A percentile compares a stretch with the other conserved stretches of the same genome.
Conservation (phyloP, 2,329 filamentous ascomycete species). For the Polychaeton citri region DNA sequence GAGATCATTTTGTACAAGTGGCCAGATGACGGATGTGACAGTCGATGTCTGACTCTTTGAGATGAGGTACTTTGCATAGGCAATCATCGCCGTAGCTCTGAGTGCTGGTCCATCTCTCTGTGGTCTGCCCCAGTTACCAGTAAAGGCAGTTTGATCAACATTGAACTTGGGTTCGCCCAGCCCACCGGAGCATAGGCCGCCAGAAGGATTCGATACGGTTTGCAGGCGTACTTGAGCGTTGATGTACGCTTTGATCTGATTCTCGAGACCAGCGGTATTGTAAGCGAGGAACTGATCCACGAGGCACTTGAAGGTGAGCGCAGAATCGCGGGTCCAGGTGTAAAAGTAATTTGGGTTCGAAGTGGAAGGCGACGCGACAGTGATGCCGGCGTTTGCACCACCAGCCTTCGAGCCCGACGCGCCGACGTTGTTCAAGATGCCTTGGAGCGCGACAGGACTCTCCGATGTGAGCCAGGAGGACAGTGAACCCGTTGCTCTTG, state of each 20-base stretch:
- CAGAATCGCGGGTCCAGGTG: conserved; percentile 66
- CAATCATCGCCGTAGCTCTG: conserved; percentile 58
- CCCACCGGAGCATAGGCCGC: conserved; percentile 36
- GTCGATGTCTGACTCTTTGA: conserved; percentile 20
- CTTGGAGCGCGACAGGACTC: conserved; percentile 35
- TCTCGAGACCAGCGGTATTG: conserved; percentile 41
- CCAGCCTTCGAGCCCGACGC: conserved; percentile 33
- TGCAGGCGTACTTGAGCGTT: conserved; percentile 53
- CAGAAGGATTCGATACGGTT: conserved; percentile 55
- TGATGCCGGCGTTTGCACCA: conserved; percentile 37
- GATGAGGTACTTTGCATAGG: conserved; percentile 60
- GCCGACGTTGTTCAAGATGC: conserved; percentile 44
- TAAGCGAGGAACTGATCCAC: conserved; percentile 54
- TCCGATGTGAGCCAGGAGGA: conserved; percentile 30
- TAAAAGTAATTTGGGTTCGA: conserved; percentile 51
- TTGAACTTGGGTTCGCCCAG: conserved; percentile 65
- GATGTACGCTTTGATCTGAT: conserved; percentile 54
- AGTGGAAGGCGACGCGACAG: conserved; percentile 44
- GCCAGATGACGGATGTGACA: conserved; percentile 50
- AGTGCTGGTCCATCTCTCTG: conserved; percentile 70
- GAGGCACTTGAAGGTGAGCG: conserved; percentile 55
- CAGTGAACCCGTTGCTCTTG: conserved; percentile 7
- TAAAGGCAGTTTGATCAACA: conserved; percentile 41
- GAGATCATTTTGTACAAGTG: conserved; percentile 62
- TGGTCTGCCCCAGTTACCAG: conserved; percentile 56